phyloP scores from a whole-genome alignment of 2,329 filamentous ascomycete species.

The Penicillium janthinellum region DNA sequence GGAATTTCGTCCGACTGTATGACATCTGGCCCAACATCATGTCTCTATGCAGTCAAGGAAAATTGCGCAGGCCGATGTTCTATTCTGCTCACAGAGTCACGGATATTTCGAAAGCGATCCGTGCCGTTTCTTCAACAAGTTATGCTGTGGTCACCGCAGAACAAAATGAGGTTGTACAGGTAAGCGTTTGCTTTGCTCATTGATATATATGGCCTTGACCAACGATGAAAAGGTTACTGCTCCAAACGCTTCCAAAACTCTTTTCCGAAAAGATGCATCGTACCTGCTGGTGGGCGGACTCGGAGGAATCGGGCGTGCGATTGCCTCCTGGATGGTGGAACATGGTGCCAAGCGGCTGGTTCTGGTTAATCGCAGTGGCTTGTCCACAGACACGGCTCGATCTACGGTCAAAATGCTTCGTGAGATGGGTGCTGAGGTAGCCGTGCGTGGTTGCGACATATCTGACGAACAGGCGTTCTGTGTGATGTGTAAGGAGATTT shows the following conservation, averaged over 20 bases:
- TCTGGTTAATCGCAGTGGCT: background rate
- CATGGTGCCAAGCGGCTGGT: background rate
- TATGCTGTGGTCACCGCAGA: conserved; percentile 11
- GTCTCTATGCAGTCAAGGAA: conserved; percentile 15
- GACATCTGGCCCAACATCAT: conserved; percentile 17
- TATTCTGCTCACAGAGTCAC: conserved; percentile 13
- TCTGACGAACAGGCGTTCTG: background rate
- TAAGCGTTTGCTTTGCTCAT: background rate
- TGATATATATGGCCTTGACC: background rate
- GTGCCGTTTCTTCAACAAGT: background rate
- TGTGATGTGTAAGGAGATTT: background rate
- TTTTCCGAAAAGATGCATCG: background rate
- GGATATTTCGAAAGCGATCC: conserved; percentile 15
- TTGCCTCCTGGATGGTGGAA: background rate
- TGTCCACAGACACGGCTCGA: background rate
- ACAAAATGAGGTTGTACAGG: background rate
- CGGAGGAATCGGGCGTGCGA: background rate
- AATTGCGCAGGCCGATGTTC: conserved; percentile 10
- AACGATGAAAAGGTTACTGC: background rate
- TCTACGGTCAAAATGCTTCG: background rate
- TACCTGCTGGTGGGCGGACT: background rate
- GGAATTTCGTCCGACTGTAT: conserved; percentile 3
- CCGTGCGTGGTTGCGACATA: background rate
- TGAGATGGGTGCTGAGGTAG: background rate
- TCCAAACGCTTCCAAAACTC: background rate